A percentile compares a stretch with the other conserved stretches of the same genome.
These are phyloP conservation scores for Pleurotus tuber-regium DNA, from an alignment of 768 basidiomycete species.

Conservation along the genomic window DNA sequence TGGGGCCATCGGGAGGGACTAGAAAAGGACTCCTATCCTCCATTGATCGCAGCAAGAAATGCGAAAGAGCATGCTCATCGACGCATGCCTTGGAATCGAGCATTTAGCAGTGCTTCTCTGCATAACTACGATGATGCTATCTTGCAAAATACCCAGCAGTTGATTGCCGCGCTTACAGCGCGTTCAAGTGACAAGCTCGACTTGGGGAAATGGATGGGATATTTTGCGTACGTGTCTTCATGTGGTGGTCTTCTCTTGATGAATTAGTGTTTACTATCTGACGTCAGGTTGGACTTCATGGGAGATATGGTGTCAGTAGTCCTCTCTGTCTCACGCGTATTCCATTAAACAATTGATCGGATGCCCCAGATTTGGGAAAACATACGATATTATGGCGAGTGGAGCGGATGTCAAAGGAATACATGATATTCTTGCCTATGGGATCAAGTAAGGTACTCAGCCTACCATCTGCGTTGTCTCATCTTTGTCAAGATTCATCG, in stretches of 20 bases:
- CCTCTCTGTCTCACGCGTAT: too few relatives aligned
- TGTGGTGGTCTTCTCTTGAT: too few relatives aligned
- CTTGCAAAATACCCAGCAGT: constrained; percentile 20
- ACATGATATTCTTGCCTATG: too few relatives aligned
- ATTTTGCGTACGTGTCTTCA: constrained; percentile 32
- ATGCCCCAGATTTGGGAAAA: too few relatives aligned
- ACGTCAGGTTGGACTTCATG: constrained; percentile 42
- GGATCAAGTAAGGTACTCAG: too few relatives aligned
- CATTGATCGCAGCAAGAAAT: constrained; percentile 35
- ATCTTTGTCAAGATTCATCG: constrained; percentile 6
- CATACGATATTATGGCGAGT: too few relatives aligned
- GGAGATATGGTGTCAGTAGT: constrained; percentile 32
- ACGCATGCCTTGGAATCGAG: constrained; percentile 49
- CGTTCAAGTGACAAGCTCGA: constrained; percentile 18
- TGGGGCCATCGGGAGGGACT: constrained; percentile 53
- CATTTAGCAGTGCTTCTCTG: constrained; percentile 41
- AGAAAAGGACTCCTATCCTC: constrained; percentile 32
- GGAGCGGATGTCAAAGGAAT: too few relatives aligned
- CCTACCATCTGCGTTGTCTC: too few relatives aligned
- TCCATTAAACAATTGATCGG: too few relatives aligned
- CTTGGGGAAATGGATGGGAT: constrained; percentile 27
- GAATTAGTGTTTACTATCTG: too few relatives aligned
- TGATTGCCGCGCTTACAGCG: constrained; percentile 22
- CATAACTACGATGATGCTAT: constrained; percentile 40
- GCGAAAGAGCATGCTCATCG: constrained; percentile 40